Percentiles rank a stretch among this genome's conserved stretches.
Evolutionary conservation across 164 flowering plant species (phyloP).

Genomic region (Platanus orientalis): DNA sequence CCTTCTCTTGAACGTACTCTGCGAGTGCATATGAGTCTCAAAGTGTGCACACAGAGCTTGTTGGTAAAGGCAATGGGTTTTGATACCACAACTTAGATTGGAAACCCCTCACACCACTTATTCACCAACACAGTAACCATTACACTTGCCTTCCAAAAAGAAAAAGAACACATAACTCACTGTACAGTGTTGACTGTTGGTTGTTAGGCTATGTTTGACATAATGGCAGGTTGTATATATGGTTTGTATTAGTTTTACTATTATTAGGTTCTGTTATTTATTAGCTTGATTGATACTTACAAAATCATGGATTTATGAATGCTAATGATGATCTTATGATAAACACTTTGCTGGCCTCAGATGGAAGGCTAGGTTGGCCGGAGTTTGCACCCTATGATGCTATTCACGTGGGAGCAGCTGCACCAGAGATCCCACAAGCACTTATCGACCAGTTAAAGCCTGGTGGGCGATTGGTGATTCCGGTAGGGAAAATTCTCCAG

Average conservation of each 20-base stretch:
- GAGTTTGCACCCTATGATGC: conserved; percentile 91
- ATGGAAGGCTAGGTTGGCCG: conserved; percentile 91
- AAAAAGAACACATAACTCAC: no score
- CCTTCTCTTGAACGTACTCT: no score
- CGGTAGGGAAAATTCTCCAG: conserved; percentile 82
- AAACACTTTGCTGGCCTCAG: conserved; percentile 27
- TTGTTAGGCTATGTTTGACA: no score
- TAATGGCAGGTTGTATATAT: no score
- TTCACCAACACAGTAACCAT: neutral
- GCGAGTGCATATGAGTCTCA: neutral
- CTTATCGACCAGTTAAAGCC: conserved; percentile 92
- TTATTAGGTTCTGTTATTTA: no score
- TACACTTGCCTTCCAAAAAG: neutral
- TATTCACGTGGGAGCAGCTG: conserved; percentile 98
- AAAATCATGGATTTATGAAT: no score
- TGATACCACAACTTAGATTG: neutral
- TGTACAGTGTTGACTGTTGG: neutral
- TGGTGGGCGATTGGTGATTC: conserved; percentile 94
- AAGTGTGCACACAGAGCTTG: neutral
- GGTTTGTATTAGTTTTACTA: no score
- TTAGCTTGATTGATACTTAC: no score
- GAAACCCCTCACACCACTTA: neutral
- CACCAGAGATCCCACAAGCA: conserved; percentile 74
- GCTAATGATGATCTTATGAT: neutral
- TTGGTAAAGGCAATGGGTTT: neutral